Base-by-base conservation (phyloP, 1,284 basidiomycete species). In the Lentinula novae-zelandiae region DNA sequence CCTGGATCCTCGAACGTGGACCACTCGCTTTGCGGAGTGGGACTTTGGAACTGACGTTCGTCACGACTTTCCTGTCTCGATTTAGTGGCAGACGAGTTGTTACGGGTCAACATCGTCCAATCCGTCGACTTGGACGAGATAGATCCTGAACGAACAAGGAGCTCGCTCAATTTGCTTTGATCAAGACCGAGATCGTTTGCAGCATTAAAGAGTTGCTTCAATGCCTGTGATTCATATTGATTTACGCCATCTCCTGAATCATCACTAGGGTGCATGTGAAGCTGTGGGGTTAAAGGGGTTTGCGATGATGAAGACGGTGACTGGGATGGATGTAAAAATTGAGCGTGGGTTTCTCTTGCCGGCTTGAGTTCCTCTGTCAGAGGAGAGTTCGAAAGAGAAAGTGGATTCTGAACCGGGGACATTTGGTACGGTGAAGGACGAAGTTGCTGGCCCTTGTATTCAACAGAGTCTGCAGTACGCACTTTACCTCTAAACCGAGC, bases 101-200 rank as follows among this genome's bases (percentile, higher is more conserved):
- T 81, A 60, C 79, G 76, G 15, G 77, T 76, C 31, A 80, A 67
- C 65, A 73, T 71, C 53, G 78, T 75, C 77, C 76, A 79, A 51
- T 78, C 76, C 13, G 78, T 77, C 13, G 77, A 73, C 60, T 78
- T 80, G 46, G 89, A 85, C 17, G 83, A 81, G 10, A 84, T 78
- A 5, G 90, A 90, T 27, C 81, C 79, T 51, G 89, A 89, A 50
- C 89, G 86, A 57, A 82, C 79, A 58, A 92, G 54, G 34, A 93
- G 72, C 58, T 87, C 89, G 59, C 84, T 87, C 62, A 93, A 70
- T 48, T 83, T 89, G 31, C 73, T 77, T 66, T 85, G 84, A 72
- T 91, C 88, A 50, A 93, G 78, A 42, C 90, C 90, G 52, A 93
- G 79, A 67, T 84, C 85, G 13, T 78, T 80, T 3, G 88, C 91